phyloP scores from a whole-genome alignment of 345 rosid species.

The Euphorbia tirucalli region DNA sequence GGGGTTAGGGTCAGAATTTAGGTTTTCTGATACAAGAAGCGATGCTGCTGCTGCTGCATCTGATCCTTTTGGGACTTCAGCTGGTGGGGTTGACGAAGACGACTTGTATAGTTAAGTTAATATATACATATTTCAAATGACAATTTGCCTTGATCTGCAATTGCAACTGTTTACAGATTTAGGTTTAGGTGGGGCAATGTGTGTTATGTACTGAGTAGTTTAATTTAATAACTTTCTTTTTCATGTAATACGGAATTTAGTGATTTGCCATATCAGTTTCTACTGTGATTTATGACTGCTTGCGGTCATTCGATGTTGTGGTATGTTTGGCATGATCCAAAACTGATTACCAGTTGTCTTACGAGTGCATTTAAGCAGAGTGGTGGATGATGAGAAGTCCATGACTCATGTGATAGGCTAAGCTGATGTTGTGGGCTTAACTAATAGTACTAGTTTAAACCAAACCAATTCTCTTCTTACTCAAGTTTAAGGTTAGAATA shows the following conservation, averaged over 20 bases:
- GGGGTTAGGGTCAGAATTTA: slow-evolving; percentile 44
- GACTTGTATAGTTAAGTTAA: slow-evolving; percentile 41
- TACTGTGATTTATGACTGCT: too few species aligned
- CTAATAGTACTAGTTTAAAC: too few species aligned
- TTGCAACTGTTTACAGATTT: background rate
- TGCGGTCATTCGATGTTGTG: too few species aligned
- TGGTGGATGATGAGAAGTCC: too few species aligned
- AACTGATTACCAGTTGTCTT: too few species aligned
- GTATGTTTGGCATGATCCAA: too few species aligned
- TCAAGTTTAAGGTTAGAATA: too few species aligned
- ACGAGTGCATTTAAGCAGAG: too few species aligned
- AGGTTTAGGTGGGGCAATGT: background rate
- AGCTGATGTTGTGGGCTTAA: too few species aligned
- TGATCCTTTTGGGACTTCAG: slow-evolving; percentile 42
- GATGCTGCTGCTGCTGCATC: slow-evolving; percentile 15
- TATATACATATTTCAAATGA: background rate
- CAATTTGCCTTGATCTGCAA: background rate
- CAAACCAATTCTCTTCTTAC: too few species aligned
- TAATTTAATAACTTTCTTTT: background rate
- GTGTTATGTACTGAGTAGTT: background rate
- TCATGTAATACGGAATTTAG: slow-evolving; percentile 1
- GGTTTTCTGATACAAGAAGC: slow-evolving; percentile 29
- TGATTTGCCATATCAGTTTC: background rate
- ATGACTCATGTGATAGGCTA: too few species aligned
- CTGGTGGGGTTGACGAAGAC: slow-evolving; percentile 37